Base-by-base conservation (phyloP, 179 eudicot species). In the Carnegiea gigantea region DNA sequence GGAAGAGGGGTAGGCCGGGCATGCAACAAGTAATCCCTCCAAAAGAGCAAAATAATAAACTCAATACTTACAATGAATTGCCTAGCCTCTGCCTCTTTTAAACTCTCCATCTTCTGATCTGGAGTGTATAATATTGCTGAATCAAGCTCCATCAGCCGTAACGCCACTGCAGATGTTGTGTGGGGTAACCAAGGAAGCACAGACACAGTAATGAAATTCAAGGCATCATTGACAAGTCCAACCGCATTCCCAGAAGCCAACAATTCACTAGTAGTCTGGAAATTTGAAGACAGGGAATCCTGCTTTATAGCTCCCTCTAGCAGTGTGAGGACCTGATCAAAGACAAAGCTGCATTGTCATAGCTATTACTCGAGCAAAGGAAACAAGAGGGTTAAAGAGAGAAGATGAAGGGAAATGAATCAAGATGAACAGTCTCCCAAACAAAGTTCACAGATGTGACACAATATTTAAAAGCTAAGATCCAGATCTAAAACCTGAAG, bases 181-280 rank as follows among this genome's bases (percentile, higher is more conserved):
- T 85, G 92, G 43, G 99, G 98, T 77, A 95, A 75, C 99, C 99
- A 95, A 48, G 98, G 99, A 83, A 92, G 97, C 38, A 91, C 89
- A 79, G 88, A 44, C 80, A 89, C 89, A 72, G 75, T 70, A 40
- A 84, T 90, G 65, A 88, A 82, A 80, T 28, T 65, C 49, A 77
- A 79, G 36, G 70, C 65, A 74, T 75, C 79, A 83, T 83, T 72
- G 77, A 71, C 85, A 76, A 77, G 64, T 76, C 85, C 90, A 12
- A 78, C 28, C n/a, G 71, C 82, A 80, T 84, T 82, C 85, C 83
- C 43, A 30, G 87, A 87, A 77, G 88, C 90, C 87, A 91, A 82
- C 28, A 90, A 53, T 30, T 94, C 97, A n/a, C 44, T 78, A 48
- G 95, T 91, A 21, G 90, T 90, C 87, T 92, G 92, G 44, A 89